These are phyloP conservation scores for Mortierella sp. DNA, from an alignment of 371 early-diverging fungal genomes.

Conservation along the genomic window DNA sequence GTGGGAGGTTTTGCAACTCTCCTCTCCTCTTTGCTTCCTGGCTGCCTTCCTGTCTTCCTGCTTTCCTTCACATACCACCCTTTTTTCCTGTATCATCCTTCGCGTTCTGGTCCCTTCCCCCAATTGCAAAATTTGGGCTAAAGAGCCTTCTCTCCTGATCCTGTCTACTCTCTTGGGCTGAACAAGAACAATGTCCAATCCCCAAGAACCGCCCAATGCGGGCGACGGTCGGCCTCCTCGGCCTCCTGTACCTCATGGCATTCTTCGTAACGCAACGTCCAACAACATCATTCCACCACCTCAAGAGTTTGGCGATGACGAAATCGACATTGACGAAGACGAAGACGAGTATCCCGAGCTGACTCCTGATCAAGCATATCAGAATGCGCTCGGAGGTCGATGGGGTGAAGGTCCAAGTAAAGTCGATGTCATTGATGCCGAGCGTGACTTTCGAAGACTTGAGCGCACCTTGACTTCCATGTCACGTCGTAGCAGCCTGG, in stretches of 20 bases:
- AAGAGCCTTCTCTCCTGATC: background rate
- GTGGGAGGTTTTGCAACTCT: too few relatives aligned
- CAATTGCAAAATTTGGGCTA: too few relatives aligned
- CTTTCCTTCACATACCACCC: background rate
- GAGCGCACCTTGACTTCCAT: conserved; percentile 26
- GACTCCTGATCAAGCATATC: conserved; percentile 29
- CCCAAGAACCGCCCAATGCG: conserved; percentile 6
- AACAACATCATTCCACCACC: conserved; percentile 32
- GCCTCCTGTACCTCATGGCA: conserved; percentile 14
- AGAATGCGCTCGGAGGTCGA: conserved; percentile 31
- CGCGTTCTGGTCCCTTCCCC: background rate
- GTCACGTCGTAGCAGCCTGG: conserved; percentile 21
- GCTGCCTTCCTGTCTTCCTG: too few relatives aligned
- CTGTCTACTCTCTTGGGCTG: background rate
- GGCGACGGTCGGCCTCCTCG: background rate
- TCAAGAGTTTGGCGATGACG: conserved; percentile 21
- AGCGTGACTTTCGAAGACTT: conserved; percentile 28
- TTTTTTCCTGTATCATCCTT: too few relatives aligned
- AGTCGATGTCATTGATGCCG: conserved; percentile 37
- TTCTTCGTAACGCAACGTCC: conserved; percentile 19
- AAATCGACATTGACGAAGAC: conserved; percentile 10
- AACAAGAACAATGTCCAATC: conserved; percentile 6
- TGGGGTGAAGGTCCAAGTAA: conserved; percentile 51
- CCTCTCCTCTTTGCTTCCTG: too few relatives aligned
- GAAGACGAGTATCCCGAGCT: conserved; percentile 7